Conservation (phyloP, 2,329 filamentous ascomycete genomes). For the Epichloe uncinata region DNA sequence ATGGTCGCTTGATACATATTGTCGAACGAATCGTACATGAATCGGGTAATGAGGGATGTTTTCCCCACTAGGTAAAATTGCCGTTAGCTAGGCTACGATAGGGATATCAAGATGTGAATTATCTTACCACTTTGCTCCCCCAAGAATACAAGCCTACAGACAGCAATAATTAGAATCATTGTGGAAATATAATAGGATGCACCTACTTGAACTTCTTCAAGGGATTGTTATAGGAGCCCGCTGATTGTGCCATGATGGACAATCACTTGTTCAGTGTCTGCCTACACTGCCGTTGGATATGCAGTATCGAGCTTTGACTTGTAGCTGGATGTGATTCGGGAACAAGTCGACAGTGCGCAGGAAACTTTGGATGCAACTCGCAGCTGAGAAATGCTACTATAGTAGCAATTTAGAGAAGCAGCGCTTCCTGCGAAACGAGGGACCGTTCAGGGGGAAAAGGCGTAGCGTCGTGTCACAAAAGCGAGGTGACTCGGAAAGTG, state of each 20-base stretch:
- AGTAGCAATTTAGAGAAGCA: not conserved
- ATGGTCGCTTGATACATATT: conserved; percentile 99
- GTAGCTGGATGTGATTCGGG: not conserved
- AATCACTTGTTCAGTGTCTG: not conserved
- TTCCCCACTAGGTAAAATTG: conserved; percentile 62
- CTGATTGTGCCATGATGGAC: conserved; percentile 61
- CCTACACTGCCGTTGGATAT: not conserved
- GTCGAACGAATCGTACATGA: conserved; percentile 99
- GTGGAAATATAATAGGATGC: not conserved
- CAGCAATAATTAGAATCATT: not conserved
- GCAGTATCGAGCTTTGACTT: not conserved
- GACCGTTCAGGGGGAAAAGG: not conserved
- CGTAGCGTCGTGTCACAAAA: not conserved
- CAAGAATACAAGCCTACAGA: conserved; percentile 75
- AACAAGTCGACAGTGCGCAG: not conserved
- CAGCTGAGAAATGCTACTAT: not conserved
- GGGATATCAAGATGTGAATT: conserved; percentile 1
- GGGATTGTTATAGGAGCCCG: conserved; percentile 92
- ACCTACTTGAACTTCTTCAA: conserved; percentile 98
- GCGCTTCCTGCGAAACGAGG: not conserved
- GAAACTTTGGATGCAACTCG: not conserved
- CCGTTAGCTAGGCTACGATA: conserved; percentile 12
- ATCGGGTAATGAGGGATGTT: conserved; percentile 94
- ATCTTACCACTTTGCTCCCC: conserved; percentile 93
- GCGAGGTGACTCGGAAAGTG: too few relatives aligned